Evolutionary conservation across 2,329 filamentous ascomycete species (phyloP).

Genomic region (Epichloe scottii): DNA sequence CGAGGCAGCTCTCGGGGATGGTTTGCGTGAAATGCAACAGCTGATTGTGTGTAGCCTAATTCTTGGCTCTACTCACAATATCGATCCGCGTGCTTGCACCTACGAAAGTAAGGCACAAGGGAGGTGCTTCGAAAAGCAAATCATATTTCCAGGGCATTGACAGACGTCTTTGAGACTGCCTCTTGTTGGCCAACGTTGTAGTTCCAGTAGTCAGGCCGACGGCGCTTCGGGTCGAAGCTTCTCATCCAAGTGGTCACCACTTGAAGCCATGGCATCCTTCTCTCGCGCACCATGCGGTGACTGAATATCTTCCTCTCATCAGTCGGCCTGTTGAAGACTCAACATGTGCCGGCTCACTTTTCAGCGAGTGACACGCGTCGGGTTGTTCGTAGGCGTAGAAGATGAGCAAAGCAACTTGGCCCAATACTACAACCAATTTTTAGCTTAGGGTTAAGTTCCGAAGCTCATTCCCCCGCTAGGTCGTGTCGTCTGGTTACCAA

Average conservation of each 20-base stretch:
- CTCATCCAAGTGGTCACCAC: slow-evolving; percentile 50
- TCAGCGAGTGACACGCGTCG: slow-evolving; percentile 32
- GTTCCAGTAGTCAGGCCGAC: slow-evolving; percentile 60
- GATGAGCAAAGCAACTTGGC: slow-evolving; percentile 56
- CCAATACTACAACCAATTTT: slow-evolving; percentile 62
- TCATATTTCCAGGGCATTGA: slow-evolving; percentile 6
- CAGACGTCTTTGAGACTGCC: slow-evolving; percentile 24
- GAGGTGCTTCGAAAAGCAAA: background rate
- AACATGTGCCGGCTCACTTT: slow-evolving; percentile 31
- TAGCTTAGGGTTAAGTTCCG: slow-evolving; percentile 97
- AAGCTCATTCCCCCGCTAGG: slow-evolving; percentile 46
- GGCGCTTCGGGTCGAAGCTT: slow-evolving; percentile 61
- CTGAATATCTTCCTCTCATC: slow-evolving; percentile 41
- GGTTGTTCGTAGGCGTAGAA: slow-evolving; percentile 41
- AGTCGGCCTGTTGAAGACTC: slow-evolving; percentile 30
- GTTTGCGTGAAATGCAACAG: slow-evolving; percentile 21
- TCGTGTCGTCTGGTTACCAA: slow-evolving; percentile 28
- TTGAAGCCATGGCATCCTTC: slow-evolving; percentile 46
- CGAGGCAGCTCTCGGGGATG: slow-evolving; percentile 23
- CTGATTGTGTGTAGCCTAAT: slow-evolving; percentile 37
- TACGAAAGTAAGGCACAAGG: background rate
- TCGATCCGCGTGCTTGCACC: slow-evolving; percentile 4
- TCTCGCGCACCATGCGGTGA: slow-evolving; percentile 41
- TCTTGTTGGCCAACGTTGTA: slow-evolving; percentile 37
- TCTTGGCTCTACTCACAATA: slow-evolving; percentile 28